Conservation (phyloP, 306 rosid genomes). For the Sophora flavescens region DNA sequence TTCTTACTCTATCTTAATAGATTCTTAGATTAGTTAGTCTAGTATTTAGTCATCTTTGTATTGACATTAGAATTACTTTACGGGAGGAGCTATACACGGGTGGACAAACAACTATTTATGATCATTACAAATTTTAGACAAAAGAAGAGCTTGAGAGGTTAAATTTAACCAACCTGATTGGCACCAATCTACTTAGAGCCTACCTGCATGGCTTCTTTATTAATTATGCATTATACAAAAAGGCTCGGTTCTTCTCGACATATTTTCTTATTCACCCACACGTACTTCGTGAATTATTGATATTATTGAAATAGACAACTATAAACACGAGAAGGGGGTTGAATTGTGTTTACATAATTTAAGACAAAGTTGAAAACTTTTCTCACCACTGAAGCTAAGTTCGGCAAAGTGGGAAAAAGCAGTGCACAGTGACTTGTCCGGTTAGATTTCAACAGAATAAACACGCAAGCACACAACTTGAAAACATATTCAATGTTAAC, state of each 20-base stretch:
- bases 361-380: too few species aligned
- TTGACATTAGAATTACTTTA: conserved; percentile 42
- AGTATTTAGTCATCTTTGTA: conserved; percentile 23
- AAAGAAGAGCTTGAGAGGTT: conserved; percentile 89
- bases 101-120: conserved; percentile 77
- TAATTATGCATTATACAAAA: conserved; percentile 70
- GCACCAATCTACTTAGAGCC: conserved; percentile 83
- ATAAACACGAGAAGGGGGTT: too few species aligned
- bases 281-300: background rate
- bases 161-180: conserved; percentile 78
- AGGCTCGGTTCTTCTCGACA: conserved; percentile 58
- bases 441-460: too few species aligned
- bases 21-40: conserved; percentile 30
- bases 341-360: too few species aligned
- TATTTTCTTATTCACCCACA: conserved; percentile 24
- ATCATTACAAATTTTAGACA: conserved; percentile 80
- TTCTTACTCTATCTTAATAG: conserved; percentile 37
- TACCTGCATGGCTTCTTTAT: conserved; percentile 91
- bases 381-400: too few species aligned
- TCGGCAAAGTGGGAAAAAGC: too few species aligned
- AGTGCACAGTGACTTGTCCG: too few species aligned
- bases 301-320: too few species aligned
- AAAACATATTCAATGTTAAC: too few species aligned
- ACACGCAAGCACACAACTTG: too few species aligned
- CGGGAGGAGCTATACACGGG: conserved; percentile 91